Evolutionary conservation across 1,284 basidiomycete species (phyloP), one percentile per base, ranked within the genome.

Genomic region (Limonomyces culmigenus): DNA sequence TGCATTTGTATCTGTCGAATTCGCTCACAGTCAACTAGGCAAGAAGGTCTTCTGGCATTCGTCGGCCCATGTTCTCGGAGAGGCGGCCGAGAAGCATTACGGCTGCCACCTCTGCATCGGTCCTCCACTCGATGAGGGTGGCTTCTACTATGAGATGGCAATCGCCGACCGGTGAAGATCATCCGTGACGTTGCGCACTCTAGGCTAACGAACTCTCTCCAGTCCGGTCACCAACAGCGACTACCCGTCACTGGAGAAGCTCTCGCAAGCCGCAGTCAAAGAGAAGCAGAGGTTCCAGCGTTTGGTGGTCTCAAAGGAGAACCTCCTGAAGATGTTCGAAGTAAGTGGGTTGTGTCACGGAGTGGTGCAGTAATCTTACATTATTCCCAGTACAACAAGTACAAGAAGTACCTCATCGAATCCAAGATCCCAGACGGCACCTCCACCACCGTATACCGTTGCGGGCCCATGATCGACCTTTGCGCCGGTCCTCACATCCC

Each of bases 11-110:
- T 6, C 11, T 19, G 10, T 10, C 8, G 13, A n/a, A 19, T 45
- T 13, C 42, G 13, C 35, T 19, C 34, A 11, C 40, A 29, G n/a
- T 23, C 17, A n/a, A 29, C 12, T 46, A 84, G 81, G 88, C 38
- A 88, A 93, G 55, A 80, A 79, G 47, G 95, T 98, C 23, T 99
- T 98, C 65, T 99, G 95, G 95, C 95, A 98, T 55, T 97, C 93
- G 17, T 97, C 92, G 10, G 95, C 95, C 0, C 95, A 98, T 59
- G 91, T 98, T 38, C 70, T 99, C n/a, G 95, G 95, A 36, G 95
- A 99, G 60, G 86, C 95, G 32, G 78, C 89, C 32, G 95, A 99
- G 57, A 73, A 86, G 41, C 89, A 95, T 56, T 96, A 97, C 54
- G 93, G 93, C 31, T 96, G 92, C 56, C 91, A 96, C 61, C 68